Percentiles rank a stretch among this genome's conserved stretches.
These are phyloP conservation scores for Amylocystis lapponica DNA, from an alignment of 768 basidiomycete genomes.

Conservation along the genomic window DNA sequence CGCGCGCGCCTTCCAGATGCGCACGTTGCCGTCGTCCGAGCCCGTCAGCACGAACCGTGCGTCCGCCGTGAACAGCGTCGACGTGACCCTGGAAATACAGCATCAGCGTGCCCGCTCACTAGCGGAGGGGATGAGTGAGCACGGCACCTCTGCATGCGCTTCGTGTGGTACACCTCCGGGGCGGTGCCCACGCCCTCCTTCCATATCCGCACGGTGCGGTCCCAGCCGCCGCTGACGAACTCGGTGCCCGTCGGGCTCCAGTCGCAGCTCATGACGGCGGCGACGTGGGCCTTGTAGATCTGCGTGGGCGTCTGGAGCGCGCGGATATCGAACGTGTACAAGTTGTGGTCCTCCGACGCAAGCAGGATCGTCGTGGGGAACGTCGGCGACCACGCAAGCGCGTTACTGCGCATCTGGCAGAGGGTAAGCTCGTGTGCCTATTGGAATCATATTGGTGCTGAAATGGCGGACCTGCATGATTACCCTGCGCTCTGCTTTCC, in stretches of 20 bases:
- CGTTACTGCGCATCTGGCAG: constrained; percentile 76
- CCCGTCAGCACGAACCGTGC: constrained; percentile 87
- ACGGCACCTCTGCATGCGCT: constrained; percentile 92
- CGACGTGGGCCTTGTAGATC: constrained; percentile 96
- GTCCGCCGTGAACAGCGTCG: constrained; percentile 83
- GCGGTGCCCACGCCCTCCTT: constrained; percentile 74
- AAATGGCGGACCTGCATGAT: constrained; percentile 72
- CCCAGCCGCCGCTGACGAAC: constrained; percentile 96
- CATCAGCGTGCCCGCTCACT: not conserved
- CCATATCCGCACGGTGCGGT: constrained; percentile 93
- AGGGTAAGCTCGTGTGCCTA: constrained; percentile 2
- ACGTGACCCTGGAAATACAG: constrained; percentile 60
- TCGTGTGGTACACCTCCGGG: constrained; percentile 94
- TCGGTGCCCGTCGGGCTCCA: constrained; percentile 96
- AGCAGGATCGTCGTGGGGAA: constrained; percentile 88
- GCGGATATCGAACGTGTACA: constrained; percentile 96
- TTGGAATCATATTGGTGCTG: not conserved
- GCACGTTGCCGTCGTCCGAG: constrained; percentile 92
- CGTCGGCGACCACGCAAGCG: constrained; percentile 93
- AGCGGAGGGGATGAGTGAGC: not conserved
- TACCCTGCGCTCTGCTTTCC: constrained; percentile 88
- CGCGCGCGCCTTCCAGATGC: constrained; percentile 92
- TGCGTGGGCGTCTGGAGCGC: constrained; percentile 77
- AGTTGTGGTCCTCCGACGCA: constrained; percentile 97
- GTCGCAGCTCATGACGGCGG: constrained; percentile 93